A percentile compares a stretch with the other conserved stretches of the same genome.
These are phyloP conservation scores for Cyphellophora attinorum DNA, from an alignment of 2,329 filamentous ascomycete genomes.

Conservation along the genomic window DNA sequence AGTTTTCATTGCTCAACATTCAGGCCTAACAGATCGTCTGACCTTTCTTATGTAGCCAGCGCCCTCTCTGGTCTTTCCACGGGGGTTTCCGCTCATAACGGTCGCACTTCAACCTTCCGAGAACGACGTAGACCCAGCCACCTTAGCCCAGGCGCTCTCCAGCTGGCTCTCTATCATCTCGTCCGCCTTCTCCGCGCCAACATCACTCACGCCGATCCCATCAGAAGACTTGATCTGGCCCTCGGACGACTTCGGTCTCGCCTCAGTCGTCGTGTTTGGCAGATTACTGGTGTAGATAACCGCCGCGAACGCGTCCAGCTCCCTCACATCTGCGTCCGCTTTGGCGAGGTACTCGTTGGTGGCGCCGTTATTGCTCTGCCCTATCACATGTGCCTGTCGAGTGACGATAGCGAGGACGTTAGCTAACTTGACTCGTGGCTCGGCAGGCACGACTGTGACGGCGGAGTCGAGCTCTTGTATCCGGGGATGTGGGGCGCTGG, in stretches of 20 bases:
- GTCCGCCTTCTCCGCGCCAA: constrained; percentile 9
- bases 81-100: no score
- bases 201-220: constrained; percentile 12
- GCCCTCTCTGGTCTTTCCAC: no score
- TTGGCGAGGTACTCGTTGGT: constrained; percentile 35
- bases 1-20: no score
- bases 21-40: no score
- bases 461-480: constrained; percentile 28
- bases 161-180: constrained; percentile 18
- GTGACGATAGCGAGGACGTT: constrained; percentile 84
- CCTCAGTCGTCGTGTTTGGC: no score
- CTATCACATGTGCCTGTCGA: constrained; percentile 81
- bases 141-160: constrained; percentile 19
- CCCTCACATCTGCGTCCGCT: constrained; percentile 37
- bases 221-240: constrained; percentile 10
- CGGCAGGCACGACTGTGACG: constrained; percentile 30
- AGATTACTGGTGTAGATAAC: constrained; percentile 41
- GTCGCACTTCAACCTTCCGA: constrained; percentile 18
- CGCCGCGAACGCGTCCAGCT: constrained; percentile 38
- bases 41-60: no score
- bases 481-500: constrained; percentile 29
- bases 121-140: constrained; percentile 11
- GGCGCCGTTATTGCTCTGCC: constrained; percentile 48
- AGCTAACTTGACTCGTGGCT: constrained; percentile 63
- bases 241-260: constrained; percentile 12